A percentile compares a stretch with the other conserved stretches of the same genome.
These are phyloP conservation scores for Umbelopsis isabellina DNA, from an alignment of 192 early-diverging fungal genomes.

Conservation along the genomic window DNA sequence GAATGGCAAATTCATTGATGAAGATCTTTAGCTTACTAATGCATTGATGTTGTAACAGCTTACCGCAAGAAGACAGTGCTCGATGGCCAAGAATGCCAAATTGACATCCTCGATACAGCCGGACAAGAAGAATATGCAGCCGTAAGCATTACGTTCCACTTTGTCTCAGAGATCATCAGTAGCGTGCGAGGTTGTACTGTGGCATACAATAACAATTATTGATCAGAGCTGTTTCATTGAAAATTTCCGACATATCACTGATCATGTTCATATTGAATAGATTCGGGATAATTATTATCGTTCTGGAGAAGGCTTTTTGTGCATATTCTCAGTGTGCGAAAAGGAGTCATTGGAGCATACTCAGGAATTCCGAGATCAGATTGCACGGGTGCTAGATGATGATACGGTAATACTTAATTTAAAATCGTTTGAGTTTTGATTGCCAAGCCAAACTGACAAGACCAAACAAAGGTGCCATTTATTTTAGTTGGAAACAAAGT, in stretches of 20 bases:
- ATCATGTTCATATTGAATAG: slow-evolving; percentile 20
- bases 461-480: slow-evolving; percentile 61
- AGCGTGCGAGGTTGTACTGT: neutral
- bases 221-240: neutral
- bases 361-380: slow-evolving; percentile 83
- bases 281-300: slow-evolving; percentile 86
- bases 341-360: slow-evolving; percentile 78
- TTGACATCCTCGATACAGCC: slow-evolving; percentile 88
- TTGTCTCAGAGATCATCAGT: neutral
- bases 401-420: slow-evolving; percentile 49
- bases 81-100: slow-evolving; percentile 75
- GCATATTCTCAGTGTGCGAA: slow-evolving; percentile 81
- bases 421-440: slow-evolving; percentile 1
- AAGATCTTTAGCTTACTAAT: neutral
- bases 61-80: slow-evolving; percentile 79
- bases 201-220: neutral
- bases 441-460: neutral
- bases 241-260: neutral
- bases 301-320: slow-evolving; percentile 81
- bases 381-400: slow-evolving; percentile 80
- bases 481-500: slow-evolving; percentile 82
- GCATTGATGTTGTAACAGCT: slow-evolving; percentile 23
- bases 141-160: slow-evolving; percentile 36
- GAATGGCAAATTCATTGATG: neutral
- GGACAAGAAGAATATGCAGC: slow-evolving; percentile 89